Evolutionary conservation across 2,329 filamentous ascomycete species (phyloP).

Genomic region (Venturia nashicola): DNA sequence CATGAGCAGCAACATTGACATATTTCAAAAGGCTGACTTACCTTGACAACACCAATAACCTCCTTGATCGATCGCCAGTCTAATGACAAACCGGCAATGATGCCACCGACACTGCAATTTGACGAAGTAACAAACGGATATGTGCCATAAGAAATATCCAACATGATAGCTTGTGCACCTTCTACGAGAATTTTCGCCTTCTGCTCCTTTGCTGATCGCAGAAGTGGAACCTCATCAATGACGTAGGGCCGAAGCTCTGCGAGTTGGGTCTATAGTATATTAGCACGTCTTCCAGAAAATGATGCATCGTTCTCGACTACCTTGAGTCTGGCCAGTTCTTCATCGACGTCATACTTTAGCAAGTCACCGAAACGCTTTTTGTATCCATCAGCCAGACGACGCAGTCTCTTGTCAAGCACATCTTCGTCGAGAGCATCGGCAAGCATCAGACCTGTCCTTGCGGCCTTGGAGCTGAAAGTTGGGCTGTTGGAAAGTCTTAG

Average conservation of each 20-base stretch:
- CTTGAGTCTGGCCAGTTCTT: constrained; percentile 52
- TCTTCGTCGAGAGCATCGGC: constrained; percentile 55
- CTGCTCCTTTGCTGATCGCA: constrained; percentile 46
- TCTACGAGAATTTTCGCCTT: constrained; percentile 54
- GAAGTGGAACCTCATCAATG: constrained; percentile 55
- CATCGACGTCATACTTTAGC: constrained; percentile 55
- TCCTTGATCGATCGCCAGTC: constrained; percentile 49
- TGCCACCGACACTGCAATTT: constrained; percentile 44
- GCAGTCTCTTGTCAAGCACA: constrained; percentile 54
- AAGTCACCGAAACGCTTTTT: constrained; percentile 58
- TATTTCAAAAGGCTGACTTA: constrained; percentile 21
- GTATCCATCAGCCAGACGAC: constrained; percentile 48
- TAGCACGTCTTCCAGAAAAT: neutral
- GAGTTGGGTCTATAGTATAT: constrained; percentile 35
- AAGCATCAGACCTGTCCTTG: constrained; percentile 54
- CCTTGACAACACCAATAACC: constrained; percentile 55
- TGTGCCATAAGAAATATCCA: constrained; percentile 47
- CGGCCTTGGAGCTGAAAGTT: constrained; percentile 51
- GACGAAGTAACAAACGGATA: constrained; percentile 19
- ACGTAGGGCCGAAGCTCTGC: constrained; percentile 46
- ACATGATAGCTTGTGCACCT: constrained; percentile 56
- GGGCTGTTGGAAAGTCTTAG: constrained; percentile 26
- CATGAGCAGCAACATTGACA: neutral
- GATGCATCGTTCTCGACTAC: constrained; percentile 18
- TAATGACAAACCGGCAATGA: constrained; percentile 50